Evolutionary conservation across 1,139 yeast species (phyloP), one percentile per base, ranked within the genome.

Genomic region (Kazachstania sp.): DNA sequence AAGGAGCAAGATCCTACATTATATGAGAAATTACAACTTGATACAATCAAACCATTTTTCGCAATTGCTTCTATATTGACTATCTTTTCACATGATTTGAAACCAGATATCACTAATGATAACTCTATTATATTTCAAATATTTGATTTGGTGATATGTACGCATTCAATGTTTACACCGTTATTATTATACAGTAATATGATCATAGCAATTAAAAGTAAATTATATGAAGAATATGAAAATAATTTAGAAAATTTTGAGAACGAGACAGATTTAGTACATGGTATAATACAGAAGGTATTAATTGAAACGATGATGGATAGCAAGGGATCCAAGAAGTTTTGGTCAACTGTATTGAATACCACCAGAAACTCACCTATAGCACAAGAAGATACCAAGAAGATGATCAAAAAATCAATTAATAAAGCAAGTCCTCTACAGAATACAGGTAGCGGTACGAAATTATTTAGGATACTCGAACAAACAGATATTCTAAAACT

Each of bases 61-160:
- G 86, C 87, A 0, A 65, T 92, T 11, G 83, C 95, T 12, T 77
- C 94, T 1, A 70, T 90, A 1, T 71, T 92, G 41, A 87, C 97
- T 0, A 58, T 86, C 43, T 86, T 81, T 64, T 72, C 94, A 13
- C 97, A 92, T 64, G 92, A 87, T 54, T 41, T 61, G 31, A 56
- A 59, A 44, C 57, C 60, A 1, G 26, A 20, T 34, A 11, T 45
- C 43, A 32, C 15, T 37, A 36, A 41, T 16, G 47, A 47, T n/a
- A 50, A 53, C 36, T 29, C 37, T 12, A 43, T 50, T 7, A 54
- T 63, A 12, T 61, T 51, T 47, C 54, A 54, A 20, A 55, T 63
- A 12, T 60, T 64, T 41, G 66, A 60, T 44, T 46, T 61, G 30
- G 52, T 64, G 4, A 57, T 64, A 2, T 49, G 60, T 3, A 44